Percentiles rank a stretch among this genome's conserved stretches.
Conservation (phyloP, 805 yeast species). For the Barnettozyma sp. region DNA sequence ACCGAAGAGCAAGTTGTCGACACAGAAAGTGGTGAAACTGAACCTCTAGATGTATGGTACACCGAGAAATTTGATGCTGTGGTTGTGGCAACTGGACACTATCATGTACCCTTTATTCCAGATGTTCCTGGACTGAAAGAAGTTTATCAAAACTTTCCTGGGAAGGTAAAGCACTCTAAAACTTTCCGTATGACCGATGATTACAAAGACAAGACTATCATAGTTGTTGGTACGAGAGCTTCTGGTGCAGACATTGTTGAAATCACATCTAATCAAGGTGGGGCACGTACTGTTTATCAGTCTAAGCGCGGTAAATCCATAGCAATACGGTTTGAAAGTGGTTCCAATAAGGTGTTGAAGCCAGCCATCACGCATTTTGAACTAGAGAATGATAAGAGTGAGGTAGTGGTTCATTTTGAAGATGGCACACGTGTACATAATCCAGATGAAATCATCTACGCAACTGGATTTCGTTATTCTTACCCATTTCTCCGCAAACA, state of each 20-base stretch:
- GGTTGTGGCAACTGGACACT: conserved; percentile 50
- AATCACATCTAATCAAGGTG: conserved; percentile 9
- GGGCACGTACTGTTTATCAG: conserved; percentile 8
- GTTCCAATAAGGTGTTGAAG: conserved; percentile 29
- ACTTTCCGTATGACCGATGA: conserved; percentile 34
- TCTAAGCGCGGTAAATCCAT: conserved; percentile 28
- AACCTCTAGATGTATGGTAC: conserved; percentile 31
- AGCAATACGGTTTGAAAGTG: conserved; percentile 11
- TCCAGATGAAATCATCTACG: conserved; percentile 51
- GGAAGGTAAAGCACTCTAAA: conserved; percentile 33
- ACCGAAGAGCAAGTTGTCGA: no score
- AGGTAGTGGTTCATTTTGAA: conserved; percentile 29
- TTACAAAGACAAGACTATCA: conserved; percentile 28
- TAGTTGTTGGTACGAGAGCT: conserved; percentile 62
- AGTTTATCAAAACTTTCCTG: conserved; percentile 9
- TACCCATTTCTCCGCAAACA: conserved; percentile 43
- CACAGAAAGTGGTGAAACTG: conserved; percentile 12
- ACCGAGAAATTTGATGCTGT: conserved; percentile 34
- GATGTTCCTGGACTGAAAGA: conserved; percentile 38
- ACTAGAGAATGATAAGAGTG: conserved; percentile 24
- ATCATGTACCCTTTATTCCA: conserved; percentile 47
- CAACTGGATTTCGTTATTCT: conserved; percentile 60
- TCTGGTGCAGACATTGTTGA: conserved; percentile 58
- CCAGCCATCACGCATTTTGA: conserved; percentile 32
- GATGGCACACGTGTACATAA: conserved; percentile 37